A percentile compares a stretch with the other conserved stretches of the same genome.
These are phyloP conservation scores for Tetrapyrgos nigripes DNA, from an alignment of 1,284 basidiomycete species.

Conservation along the genomic window DNA sequence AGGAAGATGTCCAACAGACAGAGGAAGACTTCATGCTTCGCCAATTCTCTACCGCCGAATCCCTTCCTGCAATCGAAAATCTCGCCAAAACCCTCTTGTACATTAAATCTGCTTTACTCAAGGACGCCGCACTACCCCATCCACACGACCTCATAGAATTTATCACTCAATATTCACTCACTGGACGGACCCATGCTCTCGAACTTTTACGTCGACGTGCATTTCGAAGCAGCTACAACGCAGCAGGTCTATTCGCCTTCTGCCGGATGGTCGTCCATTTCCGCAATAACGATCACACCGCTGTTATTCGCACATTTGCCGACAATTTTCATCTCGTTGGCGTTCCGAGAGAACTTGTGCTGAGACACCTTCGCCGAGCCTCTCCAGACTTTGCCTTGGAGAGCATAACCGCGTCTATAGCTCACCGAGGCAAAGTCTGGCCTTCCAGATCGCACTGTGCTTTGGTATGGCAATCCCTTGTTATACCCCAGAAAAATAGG, in stretches of 20 bases:
- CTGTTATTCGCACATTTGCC: conserved; percentile 44
- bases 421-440: conserved; percentile 32
- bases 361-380: conserved; percentile 20
- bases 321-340: conserved; percentile 47
- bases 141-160: conserved; percentile 37
- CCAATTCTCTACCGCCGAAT: conserved; percentile 24
- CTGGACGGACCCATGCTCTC: conserved; percentile 38
- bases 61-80: conserved; percentile 10
- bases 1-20: background rate
- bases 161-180: conserved; percentile 38
- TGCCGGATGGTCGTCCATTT: conserved; percentile 50
- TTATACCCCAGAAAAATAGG: conserved; percentile 3
- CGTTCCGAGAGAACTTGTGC: conserved; percentile 39
- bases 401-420: background rate
- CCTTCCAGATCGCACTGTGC: conserved; percentile 36
- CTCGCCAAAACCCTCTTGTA: conserved; percentile 26
- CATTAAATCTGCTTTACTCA: conserved; percentile 27
- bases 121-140: conserved; percentile 24
- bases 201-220: conserved; percentile 38
- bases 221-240: conserved; percentile 23
- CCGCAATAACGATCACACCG: conserved; percentile 25
- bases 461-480: conserved; percentile 43
- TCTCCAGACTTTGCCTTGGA: background rate
- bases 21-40: background rate
- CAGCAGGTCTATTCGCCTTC: conserved; percentile 35